Evolutionary conservation across 768 basidiomycete species (phyloP).

Genomic region (Amylocystis lapponica): DNA sequence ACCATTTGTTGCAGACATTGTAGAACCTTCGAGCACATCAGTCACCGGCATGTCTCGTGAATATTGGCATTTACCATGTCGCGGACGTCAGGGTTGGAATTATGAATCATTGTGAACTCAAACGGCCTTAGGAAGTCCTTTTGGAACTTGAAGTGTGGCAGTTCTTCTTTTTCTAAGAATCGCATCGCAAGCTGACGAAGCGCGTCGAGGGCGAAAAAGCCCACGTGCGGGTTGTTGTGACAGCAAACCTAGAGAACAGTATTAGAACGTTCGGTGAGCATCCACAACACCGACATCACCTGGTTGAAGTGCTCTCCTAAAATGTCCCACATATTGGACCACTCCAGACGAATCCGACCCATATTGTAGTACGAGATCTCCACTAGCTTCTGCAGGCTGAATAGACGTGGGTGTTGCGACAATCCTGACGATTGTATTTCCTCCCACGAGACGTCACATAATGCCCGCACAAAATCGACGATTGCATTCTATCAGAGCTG

Average conservation of each 20-base stretch:
- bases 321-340: constrained; percentile 97
- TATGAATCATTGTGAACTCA: constrained; percentile 96
- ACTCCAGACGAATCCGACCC: constrained; percentile 95
- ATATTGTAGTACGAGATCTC: constrained; percentile 99
- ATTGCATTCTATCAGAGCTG: constrained; percentile 70
- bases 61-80: constrained; percentile 65
- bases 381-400: constrained; percentile 96
- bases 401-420: constrained; percentile 90
- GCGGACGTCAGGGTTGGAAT: constrained; percentile 90
- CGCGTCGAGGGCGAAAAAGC: constrained; percentile 94
- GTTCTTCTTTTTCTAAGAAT: constrained; percentile 96
- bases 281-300: constrained; percentile 41
- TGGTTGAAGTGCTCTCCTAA: constrained; percentile 98
- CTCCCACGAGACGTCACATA: constrained; percentile 98
- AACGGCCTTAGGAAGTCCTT: constrained; percentile 99
- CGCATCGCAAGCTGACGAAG: constrained; percentile 96
- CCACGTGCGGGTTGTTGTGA: constrained; percentile 94
- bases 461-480: constrained; percentile 93
- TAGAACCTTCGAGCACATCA: constrained; percentile 55
- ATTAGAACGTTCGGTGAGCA: background rate
- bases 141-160: constrained; percentile 98
- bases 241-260: constrained; percentile 75
- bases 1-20: constrained; percentile 99
- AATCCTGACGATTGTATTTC: constrained; percentile 97
- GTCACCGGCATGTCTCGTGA: background rate